These are phyloP conservation scores for Floccularia luteovirens DNA, from an alignment of 768 basidiomycete genomes.

Conservation along the genomic window DNA sequence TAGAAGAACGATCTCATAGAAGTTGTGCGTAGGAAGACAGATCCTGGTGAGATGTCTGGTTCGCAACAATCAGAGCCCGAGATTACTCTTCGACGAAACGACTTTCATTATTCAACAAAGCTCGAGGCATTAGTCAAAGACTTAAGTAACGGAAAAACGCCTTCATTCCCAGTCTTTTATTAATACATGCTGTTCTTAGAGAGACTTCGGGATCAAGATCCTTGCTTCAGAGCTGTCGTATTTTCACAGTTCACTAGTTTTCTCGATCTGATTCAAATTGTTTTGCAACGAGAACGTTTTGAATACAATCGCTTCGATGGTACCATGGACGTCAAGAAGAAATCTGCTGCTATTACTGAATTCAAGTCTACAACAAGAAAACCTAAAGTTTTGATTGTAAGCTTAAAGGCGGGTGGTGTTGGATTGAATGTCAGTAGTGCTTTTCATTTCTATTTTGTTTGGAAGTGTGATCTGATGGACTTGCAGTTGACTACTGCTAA, in stretches of 20 bases:
- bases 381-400: constrained; percentile 72
- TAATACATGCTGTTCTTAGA: constrained; percentile 23
- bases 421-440: constrained; percentile 72
- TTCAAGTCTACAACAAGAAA: constrained; percentile 66
- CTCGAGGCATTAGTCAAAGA: constrained; percentile 73
- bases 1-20: constrained; percentile 60
- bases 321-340: constrained; percentile 81
- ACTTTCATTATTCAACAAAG: constrained; percentile 89
- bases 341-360: constrained; percentile 64
- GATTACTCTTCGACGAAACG: constrained; percentile 64
- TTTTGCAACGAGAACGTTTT: constrained; percentile 61
- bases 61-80: constrained; percentile 31
- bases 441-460: background rate
- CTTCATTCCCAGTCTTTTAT: background rate
- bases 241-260: constrained; percentile 91
- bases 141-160: constrained; percentile 41
- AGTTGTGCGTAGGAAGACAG: constrained; percentile 35
- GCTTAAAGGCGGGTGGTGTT: constrained; percentile 88
- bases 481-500: constrained; percentile 69
- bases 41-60: constrained; percentile 11
- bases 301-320: constrained; percentile 84
- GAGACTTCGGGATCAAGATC: constrained; percentile 61
- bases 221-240: constrained; percentile 75
- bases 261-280: constrained; percentile 71
- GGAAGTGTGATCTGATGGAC: constrained; percentile 4